phyloP scores from a whole-genome alignment of 2,329 filamentous ascomycete genomes.

The Achaetomium macrosporum region DNA sequence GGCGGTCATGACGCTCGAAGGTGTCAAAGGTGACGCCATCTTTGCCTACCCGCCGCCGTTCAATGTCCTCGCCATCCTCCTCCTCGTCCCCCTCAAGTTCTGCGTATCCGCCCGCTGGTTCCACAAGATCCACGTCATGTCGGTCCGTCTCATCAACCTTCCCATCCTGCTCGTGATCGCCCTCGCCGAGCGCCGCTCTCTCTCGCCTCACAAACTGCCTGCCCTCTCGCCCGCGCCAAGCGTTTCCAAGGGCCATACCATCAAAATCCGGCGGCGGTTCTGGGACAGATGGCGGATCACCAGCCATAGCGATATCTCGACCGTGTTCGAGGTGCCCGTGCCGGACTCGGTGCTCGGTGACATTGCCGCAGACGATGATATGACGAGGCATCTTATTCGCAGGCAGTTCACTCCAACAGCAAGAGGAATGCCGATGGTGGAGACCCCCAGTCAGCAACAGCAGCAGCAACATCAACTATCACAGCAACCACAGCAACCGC shows the following conservation, averaged over 20 bases:
- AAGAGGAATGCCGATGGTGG: background rate
- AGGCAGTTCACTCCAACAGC: slow-evolving; percentile 41
- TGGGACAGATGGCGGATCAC: slow-evolving; percentile 65
- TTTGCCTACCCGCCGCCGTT: slow-evolving; percentile 80
- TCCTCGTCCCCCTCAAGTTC: slow-evolving; percentile 72
- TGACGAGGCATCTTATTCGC: slow-evolving; percentile 53
- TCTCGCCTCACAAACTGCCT: slow-evolving; percentile 48
- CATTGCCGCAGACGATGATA: slow-evolving; percentile 53
- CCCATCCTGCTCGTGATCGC: slow-evolving; percentile 68
- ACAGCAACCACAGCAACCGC: slow-evolving; percentile 15
- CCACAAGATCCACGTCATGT: slow-evolving; percentile 80
- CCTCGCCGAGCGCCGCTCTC: slow-evolving; percentile 60
- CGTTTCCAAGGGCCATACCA: background rate
- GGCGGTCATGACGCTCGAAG: slow-evolving; percentile 76
- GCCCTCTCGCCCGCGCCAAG: slow-evolving; percentile 6
- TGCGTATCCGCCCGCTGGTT: slow-evolving; percentile 78
- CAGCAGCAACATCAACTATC: slow-evolving; percentile 5
- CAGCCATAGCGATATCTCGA: slow-evolving; percentile 64
- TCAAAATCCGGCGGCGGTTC: slow-evolving; percentile 37
- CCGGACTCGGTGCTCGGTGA: slow-evolving; percentile 55
- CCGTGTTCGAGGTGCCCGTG: slow-evolving; percentile 66
- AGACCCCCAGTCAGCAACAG: slow-evolving; percentile 9
- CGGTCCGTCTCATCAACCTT: slow-evolving; percentile 67
- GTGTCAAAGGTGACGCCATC: slow-evolving; percentile 77
- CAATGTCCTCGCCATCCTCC: slow-evolving; percentile 69